Evolutionary conservation across 352 stramenopile species (phyloP), one percentile per base, ranked within the genome.

Genomic region (Globisporangium rhizosaccharum): DNA sequence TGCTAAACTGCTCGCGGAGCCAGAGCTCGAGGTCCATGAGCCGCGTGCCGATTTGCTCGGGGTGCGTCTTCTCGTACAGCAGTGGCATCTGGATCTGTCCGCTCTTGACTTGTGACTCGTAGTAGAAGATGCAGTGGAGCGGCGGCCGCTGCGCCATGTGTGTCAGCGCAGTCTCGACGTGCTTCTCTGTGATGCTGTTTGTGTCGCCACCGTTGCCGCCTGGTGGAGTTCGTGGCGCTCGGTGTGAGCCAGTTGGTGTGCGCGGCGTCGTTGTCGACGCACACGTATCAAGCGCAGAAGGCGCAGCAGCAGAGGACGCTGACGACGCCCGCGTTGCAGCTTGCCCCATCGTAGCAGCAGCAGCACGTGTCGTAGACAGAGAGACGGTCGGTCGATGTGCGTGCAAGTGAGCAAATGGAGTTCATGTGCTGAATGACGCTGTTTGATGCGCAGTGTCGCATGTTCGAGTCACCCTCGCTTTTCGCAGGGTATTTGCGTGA

Each of bases 21-120:
- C 75, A 85, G 61, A 87, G 66, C 65, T 94, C 85, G 30, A 94
- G 67, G 54, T 94, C 81, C 65, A 87, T 67, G 55, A 90, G 72
- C 47, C 66, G 63, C 41, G 82, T 94, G 42, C 82, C 82, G 1
- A 53, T 36, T 53, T 59, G 59, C 3, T 60, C 30, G 3, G 37
- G 30, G 15, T 63, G 53, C 37, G 54, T 45, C 48, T 75, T 82
- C 30, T 75, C 76, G 62, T 88, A 92, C 41, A 92, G 54, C 53
- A 92, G 73, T 37, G 82, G 82, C 63, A 92, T 61, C 60, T 80
- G 63, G 56, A 92, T 64, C 61, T 82, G 59, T 10, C 70, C 69
- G 51, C 57, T 79, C 54, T 79, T 65, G 47, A 75, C 66, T 55
- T 71, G 70, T 4, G 54, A 59, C 53, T 90, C 80, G 57, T 88